Evolutionary conservation across 2,329 filamentous ascomycete genomes (phyloP).

Genomic region (Fusarium burgessii): DNA sequence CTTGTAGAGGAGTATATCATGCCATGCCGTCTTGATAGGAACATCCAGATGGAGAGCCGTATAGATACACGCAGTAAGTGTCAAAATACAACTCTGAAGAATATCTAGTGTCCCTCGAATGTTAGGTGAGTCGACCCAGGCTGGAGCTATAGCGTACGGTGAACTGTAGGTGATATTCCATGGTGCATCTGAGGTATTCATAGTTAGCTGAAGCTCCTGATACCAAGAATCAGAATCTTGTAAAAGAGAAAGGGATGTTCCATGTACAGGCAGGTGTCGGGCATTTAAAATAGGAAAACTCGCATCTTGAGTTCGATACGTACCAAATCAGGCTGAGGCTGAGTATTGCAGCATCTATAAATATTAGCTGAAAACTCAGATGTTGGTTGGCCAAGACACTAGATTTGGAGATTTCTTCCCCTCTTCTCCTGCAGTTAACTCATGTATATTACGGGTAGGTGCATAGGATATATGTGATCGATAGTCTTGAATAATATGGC

Average conservation of each 20-base stretch:
- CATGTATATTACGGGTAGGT: background rate
- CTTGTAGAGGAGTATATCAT: constrained; percentile 32
- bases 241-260: background rate
- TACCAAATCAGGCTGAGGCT: constrained; percentile 12
- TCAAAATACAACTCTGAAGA: constrained; percentile 51
- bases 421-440: background rate
- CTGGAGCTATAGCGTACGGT: background rate
- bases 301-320: background rate
- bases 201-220: background rate
- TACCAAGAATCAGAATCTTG: background rate
- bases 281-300: background rate
- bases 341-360: background rate
- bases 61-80: constrained; percentile 53
- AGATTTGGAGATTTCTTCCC: background rate
- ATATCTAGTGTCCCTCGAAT: constrained; percentile 37
- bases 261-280: background rate
- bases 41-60: constrained; percentile 55
- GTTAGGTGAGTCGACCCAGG: constrained; percentile 4
- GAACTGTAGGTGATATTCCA: background rate
- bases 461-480: background rate
- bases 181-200: background rate
- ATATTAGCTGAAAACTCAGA: background rate
- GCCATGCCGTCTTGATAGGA: constrained; percentile 28
- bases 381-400: background rate
- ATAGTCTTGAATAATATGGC: background rate